Percentiles rank a stretch among this genome's conserved stretches.
These are phyloP conservation scores for Draba incana DNA, from an alignment of 345 rosid genomes.

Conservation along the genomic window DNA sequence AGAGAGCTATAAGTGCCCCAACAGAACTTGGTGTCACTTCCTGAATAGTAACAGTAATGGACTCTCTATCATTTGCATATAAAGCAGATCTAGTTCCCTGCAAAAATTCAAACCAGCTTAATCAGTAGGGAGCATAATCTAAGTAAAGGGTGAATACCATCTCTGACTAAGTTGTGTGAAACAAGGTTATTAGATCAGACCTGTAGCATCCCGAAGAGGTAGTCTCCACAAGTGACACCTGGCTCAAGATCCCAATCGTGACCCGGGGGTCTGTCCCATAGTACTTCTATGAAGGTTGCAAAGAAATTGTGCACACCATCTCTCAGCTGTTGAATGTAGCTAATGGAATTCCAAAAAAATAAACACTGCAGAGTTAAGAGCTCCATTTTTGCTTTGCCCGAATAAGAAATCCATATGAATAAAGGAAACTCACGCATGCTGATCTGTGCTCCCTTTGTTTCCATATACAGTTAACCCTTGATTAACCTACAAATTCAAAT, in stretches of 20 bases:
- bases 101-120: constrained; percentile 33
- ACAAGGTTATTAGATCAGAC: constrained; percentile 43
- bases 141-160: constrained; percentile 23
- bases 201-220: constrained; percentile 98
- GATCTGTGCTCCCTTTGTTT: constrained; percentile 99
- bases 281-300: constrained; percentile 93
- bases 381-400: constrained; percentile 7
- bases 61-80: constrained; percentile 85
- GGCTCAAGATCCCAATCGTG: constrained; percentile 99
- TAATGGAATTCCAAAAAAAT: constrained; percentile 38
- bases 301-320: constrained; percentile 98
- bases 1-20: constrained; percentile 90
- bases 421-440: constrained; percentile 84
- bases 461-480: constrained; percentile 97
- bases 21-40: constrained; percentile 93
- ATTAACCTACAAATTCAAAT: constrained; percentile 70
- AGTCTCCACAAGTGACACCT: constrained; percentile 98
- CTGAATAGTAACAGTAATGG: constrained; percentile 83
- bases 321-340: constrained; percentile 98
- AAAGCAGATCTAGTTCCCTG: constrained; percentile 99
- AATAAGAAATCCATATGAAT: background rate
- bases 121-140: constrained; percentile 16
- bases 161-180: constrained; percentile 8
- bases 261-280: constrained; percentile 97
- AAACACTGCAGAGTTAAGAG: constrained; percentile 4